Conservation (phyloP, 140 eudicot species). For the Erigeron philadelphicus region DNA sequence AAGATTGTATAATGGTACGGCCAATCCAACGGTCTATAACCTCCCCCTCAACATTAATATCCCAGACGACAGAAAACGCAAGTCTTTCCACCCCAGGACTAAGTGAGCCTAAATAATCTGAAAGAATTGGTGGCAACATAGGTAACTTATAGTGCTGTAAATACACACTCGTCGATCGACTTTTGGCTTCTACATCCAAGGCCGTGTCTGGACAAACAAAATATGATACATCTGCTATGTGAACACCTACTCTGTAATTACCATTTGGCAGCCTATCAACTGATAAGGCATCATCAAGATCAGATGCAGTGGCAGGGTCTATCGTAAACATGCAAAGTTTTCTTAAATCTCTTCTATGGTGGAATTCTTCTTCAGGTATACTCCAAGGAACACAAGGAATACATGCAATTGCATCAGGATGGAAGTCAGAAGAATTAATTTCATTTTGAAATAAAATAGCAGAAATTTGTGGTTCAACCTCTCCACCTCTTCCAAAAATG, state of each 20-base stretch:
- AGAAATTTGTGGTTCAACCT: conserved; percentile 60
- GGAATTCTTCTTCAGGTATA: conserved; percentile 54
- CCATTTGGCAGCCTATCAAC: conserved; percentile 53
- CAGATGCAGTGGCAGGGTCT: conserved; percentile 76
- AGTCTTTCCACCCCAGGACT: conserved; percentile 88
- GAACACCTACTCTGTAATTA: conserved; percentile 74
- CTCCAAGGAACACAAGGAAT: conserved; percentile 59
- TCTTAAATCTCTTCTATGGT: conserved; percentile 62
- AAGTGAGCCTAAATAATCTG: conserved; percentile 75
- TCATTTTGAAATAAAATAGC: conserved; percentile 78
- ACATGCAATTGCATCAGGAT: conserved; percentile 55
- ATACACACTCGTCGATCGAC: conserved; percentile 73
- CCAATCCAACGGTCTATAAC: conserved; percentile 83
- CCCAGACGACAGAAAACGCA: conserved; percentile 86
- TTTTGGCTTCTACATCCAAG: conserved; percentile 70
- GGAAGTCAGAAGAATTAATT: conserved; percentile 48
- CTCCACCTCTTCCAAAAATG: conserved; percentile 70
- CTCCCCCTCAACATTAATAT: conserved; percentile 59
- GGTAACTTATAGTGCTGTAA: conserved; percentile 51
- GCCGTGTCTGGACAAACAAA: conserved; percentile 69
- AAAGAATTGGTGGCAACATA: conserved; percentile 73
- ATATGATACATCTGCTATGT: conserved; percentile 84
- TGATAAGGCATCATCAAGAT: conserved; percentile 89
- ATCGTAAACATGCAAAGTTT: conserved; percentile 67
- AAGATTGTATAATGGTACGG: conserved; percentile 68